Evolutionary conservation across 2,329 filamentous ascomycete genomes (phyloP).

Genomic region (Chrysoporthe austroafricana): DNA sequence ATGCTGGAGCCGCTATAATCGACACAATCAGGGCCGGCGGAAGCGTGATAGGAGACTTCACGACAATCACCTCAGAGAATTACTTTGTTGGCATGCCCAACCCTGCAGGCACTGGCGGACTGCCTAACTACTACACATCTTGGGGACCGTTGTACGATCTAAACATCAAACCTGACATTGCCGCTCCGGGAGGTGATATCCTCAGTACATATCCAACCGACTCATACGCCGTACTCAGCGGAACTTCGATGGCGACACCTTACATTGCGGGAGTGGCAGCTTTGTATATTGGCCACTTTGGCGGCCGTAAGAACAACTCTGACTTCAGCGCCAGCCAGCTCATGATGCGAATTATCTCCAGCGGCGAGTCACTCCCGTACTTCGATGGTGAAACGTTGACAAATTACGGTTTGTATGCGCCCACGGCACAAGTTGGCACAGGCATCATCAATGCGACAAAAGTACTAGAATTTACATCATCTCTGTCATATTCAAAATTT

Average conservation of each 20-base stretch:
- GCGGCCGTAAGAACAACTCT: constrained; percentile 21
- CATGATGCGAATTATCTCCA: constrained; percentile 19
- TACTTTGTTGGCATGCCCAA: constrained; percentile 31
- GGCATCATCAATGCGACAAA: constrained; percentile 53
- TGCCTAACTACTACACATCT: constrained; percentile 41
- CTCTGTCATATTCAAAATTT: constrained; percentile 47
- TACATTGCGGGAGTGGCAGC: constrained; percentile 46
- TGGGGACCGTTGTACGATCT: constrained; percentile 47
- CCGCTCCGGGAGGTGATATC: constrained; percentile 46
- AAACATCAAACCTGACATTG: constrained; percentile 44
- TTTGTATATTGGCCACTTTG: constrained; percentile 33
- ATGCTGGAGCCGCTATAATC: constrained; percentile 30
- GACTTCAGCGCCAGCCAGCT: constrained; percentile 18
- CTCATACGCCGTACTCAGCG: constrained; percentile 45
- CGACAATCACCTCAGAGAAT: constrained; percentile 21
- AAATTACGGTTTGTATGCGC: constrained; percentile 33
- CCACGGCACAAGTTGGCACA: constrained; percentile 50
- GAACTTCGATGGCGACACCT: constrained; percentile 53
- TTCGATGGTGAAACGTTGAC: constrained; percentile 14
- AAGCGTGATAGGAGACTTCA: constrained; percentile 30
- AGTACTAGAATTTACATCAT: constrained; percentile 45
- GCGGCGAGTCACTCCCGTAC: constrained; percentile 15
- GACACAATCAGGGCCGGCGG: constrained; percentile 29
- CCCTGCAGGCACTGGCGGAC: constrained; percentile 35
- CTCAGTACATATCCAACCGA: constrained; percentile 44